Evolutionary conservation across 176 grass and related monocot species (phyloP), one percentile per base, ranked within the genome.

Genomic region (Canna indica): DNA sequence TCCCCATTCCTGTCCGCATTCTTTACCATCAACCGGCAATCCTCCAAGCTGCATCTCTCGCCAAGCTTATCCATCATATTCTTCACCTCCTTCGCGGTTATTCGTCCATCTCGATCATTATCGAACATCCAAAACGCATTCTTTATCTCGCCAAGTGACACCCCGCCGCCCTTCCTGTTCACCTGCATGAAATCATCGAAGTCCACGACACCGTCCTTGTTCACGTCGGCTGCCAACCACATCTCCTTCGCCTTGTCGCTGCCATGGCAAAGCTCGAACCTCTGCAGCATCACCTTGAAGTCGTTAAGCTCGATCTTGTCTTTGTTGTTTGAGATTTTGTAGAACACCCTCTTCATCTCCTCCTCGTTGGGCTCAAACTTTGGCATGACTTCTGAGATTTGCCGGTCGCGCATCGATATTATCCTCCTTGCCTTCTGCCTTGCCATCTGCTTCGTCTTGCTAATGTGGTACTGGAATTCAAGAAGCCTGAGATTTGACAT

Each of bases 161-260:
- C 82, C 26, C 88, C 94, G 59, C 28, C 28, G 59, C 28, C 28
- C 12, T 85, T 83, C 75, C 33, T 78, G 80, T 87, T 90, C 59
- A 90, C 56, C 54, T 84, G 80, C 78, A 90, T 82, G 82, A 93
- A 99, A 61, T 85, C 86, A 2, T 81, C 82, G 4, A 90, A 71
- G 67, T 99, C 84, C 29, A 99, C 70, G 38, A 47, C 57, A 1
- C 81, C 83, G 20, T 93, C 76, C 68, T 76, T 83, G 69, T 90
- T 85, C 25, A 32, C 34, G 73, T 87, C 89, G 7, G 83, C 66
- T 2, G 59, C 68, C 44, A 20, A 45, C 32, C 92, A 41, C 89
- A 90, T 90, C 38, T 14, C 67, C 72, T 46, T 67, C 5, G 77
- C 94, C 84, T 85, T 59, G 0, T 24, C 4, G 11, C 3, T 45